Conservation (phyloP, 257 asterid species). For the Fraxinus pennsylvanica region DNA sequence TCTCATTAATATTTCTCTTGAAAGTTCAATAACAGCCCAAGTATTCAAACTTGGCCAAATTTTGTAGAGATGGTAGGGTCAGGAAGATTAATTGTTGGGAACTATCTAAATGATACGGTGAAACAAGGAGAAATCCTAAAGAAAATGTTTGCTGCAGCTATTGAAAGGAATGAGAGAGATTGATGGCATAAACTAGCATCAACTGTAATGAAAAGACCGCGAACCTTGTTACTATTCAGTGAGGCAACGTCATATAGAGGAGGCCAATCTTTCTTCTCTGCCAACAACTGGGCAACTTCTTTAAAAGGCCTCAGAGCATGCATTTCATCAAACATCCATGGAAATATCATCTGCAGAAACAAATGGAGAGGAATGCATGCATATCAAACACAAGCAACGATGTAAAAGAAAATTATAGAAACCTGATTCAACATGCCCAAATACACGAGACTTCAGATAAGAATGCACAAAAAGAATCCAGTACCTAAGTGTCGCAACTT, state of each 20-base stretch:
- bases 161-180: not conserved
- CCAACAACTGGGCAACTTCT: conserved; percentile 72
- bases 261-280: conserved; percentile 91
- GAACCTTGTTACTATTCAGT: conserved; percentile 74
- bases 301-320: conserved; percentile 79
- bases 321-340: conserved; percentile 90
- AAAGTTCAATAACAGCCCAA: not conserved
- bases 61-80: not conserved
- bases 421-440: not conserved
- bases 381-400: not conserved
- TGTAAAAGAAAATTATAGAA: not conserved
- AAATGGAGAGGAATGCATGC: conserved; percentile 2
- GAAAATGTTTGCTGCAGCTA: not conserved
- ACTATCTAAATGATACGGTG: too few relatives aligned
- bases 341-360: conserved; percentile 76
- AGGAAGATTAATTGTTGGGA: not conserved
- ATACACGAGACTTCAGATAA: not conserved
- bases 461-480: not conserved
- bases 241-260: conserved; percentile 59
- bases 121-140: too few relatives aligned
- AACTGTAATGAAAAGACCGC: not conserved
- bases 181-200: not conserved
- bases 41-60: not conserved
- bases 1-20: not conserved
- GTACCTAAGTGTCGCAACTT: not conserved